Conservation (phyloP, 1,284 basidiomycete species). For the Microbotryum lychnidis-dioicae region DNA sequence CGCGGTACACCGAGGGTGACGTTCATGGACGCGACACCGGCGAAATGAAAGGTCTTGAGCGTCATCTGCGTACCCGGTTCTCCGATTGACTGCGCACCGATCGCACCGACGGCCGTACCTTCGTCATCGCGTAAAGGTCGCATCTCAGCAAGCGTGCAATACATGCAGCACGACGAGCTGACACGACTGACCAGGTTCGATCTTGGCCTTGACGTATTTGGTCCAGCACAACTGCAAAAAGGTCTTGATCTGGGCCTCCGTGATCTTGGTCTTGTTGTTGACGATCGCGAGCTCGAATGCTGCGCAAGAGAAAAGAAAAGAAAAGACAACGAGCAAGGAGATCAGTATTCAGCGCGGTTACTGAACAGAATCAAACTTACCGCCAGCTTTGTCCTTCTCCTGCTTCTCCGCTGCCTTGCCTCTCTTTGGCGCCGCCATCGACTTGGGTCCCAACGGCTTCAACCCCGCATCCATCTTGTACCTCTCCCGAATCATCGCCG, state of each 20-base stretch:
- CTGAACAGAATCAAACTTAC: background rate
- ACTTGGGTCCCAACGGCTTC: constrained; percentile 7
- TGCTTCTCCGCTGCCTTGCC: background rate
- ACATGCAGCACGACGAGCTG: background rate
- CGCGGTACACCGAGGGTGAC: constrained; percentile 98
- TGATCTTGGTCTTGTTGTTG: constrained; percentile 85
- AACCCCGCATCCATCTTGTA: constrained; percentile 80
- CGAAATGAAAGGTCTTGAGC: constrained; percentile 99
- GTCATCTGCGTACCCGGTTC: constrained; percentile 99
- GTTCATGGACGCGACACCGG: constrained; percentile 99
- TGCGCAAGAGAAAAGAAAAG: background rate
- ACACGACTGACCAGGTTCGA: constrained; percentile 67
- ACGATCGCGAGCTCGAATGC: constrained; percentile 55
- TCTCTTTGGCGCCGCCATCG: no score
- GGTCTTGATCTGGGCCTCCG: constrained; percentile 62
- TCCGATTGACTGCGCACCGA: constrained; percentile 98
- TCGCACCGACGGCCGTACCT: constrained; percentile 95
- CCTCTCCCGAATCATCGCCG: constrained; percentile 61
- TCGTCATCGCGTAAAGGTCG: background rate
- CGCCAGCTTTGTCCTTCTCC: background rate
- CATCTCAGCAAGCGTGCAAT: background rate
- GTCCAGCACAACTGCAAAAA: constrained; percentile 86
- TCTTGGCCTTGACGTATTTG: constrained; percentile 86
- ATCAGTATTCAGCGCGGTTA: background rate
- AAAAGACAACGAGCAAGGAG: no score